A percentile compares a stretch with the other conserved stretches of the same genome.
Evolutionary conservation across 768 basidiomycete species (phyloP).

Genomic region (Hebeloma cylindrosporum): DNA sequence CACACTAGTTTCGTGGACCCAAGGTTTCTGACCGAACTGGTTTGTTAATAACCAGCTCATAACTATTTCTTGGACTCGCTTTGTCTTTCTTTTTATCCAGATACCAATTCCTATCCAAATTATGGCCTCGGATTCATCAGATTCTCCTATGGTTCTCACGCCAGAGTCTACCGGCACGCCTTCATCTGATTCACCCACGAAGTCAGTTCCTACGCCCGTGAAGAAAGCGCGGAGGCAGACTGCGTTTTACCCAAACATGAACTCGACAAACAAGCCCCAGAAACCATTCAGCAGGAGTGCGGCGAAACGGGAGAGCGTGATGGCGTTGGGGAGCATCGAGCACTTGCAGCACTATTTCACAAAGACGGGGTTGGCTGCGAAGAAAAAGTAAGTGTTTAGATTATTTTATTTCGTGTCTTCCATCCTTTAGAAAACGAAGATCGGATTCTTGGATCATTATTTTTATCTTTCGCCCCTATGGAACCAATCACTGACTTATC

Average conservation of each 20-base stretch:
- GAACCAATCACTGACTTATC: constrained; percentile 6
- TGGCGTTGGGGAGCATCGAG: constrained; percentile 94
- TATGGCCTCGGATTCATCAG: constrained; percentile 44
- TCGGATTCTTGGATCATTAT: constrained; percentile 3
- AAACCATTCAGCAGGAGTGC: constrained; percentile 91
- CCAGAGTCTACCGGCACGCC: constrained; percentile 56
- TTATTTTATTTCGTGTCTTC: constrained; percentile 8
- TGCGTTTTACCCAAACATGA: constrained; percentile 77
- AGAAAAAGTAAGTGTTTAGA: constrained; percentile 59
- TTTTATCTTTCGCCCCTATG: constrained; percentile 10
- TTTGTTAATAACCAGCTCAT: no score
- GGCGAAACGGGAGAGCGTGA: constrained; percentile 90
- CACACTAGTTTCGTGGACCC: no score
- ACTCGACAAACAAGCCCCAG: constrained; percentile 65
- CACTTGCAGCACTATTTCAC: constrained; percentile 95
- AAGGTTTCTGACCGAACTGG: no score
- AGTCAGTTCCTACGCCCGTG: constrained; percentile 18
- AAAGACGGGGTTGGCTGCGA: constrained; percentile 76
- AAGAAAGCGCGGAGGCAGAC: constrained; percentile 65
- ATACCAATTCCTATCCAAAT: no score
- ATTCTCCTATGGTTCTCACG: constrained; percentile 55
- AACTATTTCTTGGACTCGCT: no score
- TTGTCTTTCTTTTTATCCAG: no score
- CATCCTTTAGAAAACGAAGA: no score
- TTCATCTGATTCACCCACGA: constrained; percentile 20